Percentiles rank a stretch among this genome's conserved stretches.
Evolutionary conservation across 2,329 filamentous ascomycete species (phyloP).

Genomic region (Sarocladium strictum): DNA sequence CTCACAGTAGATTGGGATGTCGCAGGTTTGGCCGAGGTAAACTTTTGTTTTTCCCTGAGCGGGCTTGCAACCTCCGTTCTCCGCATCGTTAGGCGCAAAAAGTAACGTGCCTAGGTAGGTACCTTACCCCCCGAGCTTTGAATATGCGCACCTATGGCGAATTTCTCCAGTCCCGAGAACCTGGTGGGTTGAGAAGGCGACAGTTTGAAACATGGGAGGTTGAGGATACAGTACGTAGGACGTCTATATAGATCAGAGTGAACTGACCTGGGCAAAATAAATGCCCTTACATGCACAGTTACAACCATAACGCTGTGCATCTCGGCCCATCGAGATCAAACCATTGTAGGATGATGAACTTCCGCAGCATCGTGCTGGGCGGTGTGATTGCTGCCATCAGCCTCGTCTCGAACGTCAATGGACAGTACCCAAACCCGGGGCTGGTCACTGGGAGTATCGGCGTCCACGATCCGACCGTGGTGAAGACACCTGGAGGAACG

Average conservation of each 20-base stretch:
- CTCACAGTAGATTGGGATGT: too few species aligned
- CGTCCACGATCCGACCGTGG: slow-evolving; percentile 24
- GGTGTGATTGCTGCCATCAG: background rate
- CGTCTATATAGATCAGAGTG: too few species aligned
- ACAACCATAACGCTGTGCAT: too few species aligned
- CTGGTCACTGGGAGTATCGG: slow-evolving; percentile 19
- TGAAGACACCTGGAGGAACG: slow-evolving; percentile 21
- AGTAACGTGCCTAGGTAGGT: too few species aligned
- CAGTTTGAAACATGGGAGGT: background rate
- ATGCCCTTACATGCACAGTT: too few species aligned
- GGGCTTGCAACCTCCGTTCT: background rate
- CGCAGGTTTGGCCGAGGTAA: background rate
- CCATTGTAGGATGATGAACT: background rate
- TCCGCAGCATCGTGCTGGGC: background rate
- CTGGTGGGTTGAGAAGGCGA: background rate
- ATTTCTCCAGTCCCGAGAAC: background rate
- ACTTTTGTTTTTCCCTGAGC: background rate
- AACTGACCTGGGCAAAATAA: too few species aligned
- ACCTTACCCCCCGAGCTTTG: too few species aligned
- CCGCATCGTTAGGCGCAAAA: background rate
- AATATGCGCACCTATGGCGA: background rate
- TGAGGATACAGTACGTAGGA: too few species aligned
- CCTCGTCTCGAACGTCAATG: background rate
- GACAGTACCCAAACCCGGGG: slow-evolving; percentile 16
- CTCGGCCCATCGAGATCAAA: too few species aligned